phyloP scores from a whole-genome alignment of 306 rosid genomes.

The Rubus idaeus region DNA sequence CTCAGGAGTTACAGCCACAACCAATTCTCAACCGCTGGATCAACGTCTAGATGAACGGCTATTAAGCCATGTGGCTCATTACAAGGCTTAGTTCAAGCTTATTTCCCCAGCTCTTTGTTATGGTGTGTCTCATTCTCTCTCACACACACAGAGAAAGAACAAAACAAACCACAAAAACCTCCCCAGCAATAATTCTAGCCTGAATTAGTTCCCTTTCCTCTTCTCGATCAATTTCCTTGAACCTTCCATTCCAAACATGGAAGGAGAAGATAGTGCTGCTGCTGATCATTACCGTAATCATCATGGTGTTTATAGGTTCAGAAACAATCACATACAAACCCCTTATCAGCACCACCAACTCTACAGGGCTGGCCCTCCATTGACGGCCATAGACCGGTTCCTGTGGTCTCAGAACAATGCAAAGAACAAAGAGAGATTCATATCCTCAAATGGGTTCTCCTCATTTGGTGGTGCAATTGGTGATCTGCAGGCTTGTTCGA shows the following conservation, averaged over 20 bases:
- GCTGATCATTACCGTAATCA: conserved; percentile 9
- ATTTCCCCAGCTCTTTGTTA: conserved; percentile 21
- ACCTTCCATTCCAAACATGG: conserved; percentile 37
- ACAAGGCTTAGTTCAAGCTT: conserved; percentile 46
- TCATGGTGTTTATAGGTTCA: conserved; percentile 14
- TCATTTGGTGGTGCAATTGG: conserved; percentile 29
- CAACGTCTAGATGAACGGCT: conserved; percentile 33
- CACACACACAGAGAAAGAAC: conserved; percentile 3
- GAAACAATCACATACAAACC: conserved; percentile 1
- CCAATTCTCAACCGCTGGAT: conserved; percentile 46
- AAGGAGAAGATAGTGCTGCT: conserved; percentile 19
- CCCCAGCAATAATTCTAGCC: conserved; percentile 27
- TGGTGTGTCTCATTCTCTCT: background rate
- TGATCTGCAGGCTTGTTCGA: conserved; percentile 2
- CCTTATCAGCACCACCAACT: conserved; percentile 11
- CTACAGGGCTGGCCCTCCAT: conserved; percentile 42
- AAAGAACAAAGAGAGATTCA: conserved; percentile 14
- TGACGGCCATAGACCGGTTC: conserved; percentile 72
- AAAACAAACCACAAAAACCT: conserved; percentile 10
- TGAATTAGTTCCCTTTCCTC: conserved; percentile 15
- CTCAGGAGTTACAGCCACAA: conserved; percentile 55
- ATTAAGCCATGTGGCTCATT: conserved; percentile 38
- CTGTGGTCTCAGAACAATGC: conserved; percentile 33
- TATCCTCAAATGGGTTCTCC: conserved; percentile 13
- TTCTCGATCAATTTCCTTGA: conserved; percentile 7